phyloP scores from a whole-genome alignment of 306 rosid genomes.

The Castanea crenata region DNA sequence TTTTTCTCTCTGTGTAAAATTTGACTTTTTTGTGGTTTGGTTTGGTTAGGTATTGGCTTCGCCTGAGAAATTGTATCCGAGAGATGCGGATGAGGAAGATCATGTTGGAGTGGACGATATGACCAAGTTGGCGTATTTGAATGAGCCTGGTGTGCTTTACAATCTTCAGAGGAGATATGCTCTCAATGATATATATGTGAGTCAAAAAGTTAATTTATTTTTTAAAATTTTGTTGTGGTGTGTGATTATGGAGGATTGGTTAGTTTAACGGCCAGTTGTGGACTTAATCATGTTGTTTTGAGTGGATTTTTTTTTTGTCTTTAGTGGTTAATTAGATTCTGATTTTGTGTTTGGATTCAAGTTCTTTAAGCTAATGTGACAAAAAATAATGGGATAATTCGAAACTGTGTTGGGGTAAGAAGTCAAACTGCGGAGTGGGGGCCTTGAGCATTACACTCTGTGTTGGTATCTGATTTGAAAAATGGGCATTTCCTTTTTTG shows the following conservation, averaged over 20 bases:
- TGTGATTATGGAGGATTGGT: background rate
- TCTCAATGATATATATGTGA: conserved; percentile 93
- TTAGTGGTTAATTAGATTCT: background rate
- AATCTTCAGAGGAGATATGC: conserved; percentile 87
- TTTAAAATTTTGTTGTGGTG: too few species aligned
- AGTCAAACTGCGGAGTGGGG: background rate
- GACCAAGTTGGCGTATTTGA: conserved; percentile 87
- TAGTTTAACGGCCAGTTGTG: background rate
- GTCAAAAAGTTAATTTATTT: background rate
- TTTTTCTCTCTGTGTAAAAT: background rate
- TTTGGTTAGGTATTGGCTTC: conserved; percentile 47
- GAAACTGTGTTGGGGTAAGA: background rate
- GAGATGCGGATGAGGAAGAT: conserved; percentile 96
- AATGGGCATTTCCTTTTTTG: conserved; percentile 1
- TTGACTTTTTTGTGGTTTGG: background rate
- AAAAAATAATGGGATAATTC: background rate
- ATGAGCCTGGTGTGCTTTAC: conserved; percentile 95
- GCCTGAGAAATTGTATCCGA: conserved; percentile 57
- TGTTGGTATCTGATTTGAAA: conserved; percentile 2
- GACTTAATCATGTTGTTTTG: background rate
- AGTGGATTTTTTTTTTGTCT: background rate
- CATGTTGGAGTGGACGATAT: conserved; percentile 94
- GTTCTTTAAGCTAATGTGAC: background rate
- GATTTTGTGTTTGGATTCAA: background rate
- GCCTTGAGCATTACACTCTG: conserved; percentile 4